A percentile compares a stretch with the other conserved stretches of the same genome.
phyloP scores from a whole-genome alignment of 2,329 filamentous ascomycete species.

The Seiridium cupressi region DNA sequence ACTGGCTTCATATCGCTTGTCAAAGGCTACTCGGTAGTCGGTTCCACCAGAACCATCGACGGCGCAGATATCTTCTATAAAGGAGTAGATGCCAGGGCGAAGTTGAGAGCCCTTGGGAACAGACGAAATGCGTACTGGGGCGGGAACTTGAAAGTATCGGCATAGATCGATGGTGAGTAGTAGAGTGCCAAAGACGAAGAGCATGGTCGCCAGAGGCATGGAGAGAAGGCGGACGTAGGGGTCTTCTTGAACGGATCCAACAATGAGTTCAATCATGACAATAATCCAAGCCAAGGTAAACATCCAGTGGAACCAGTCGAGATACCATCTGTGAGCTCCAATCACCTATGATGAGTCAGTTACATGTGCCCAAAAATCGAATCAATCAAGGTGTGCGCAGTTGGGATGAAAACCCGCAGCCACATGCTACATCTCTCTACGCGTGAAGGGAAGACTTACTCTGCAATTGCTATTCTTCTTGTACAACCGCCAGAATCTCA shows the following conservation, averaged over 20 bases:
- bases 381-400: not conserved
- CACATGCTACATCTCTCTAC: too few species aligned
- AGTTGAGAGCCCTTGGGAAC: conserved; percentile 47
- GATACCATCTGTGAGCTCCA: conserved; percentile 28
- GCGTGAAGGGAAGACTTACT: conserved; percentile 35
- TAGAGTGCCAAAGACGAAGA: conserved; percentile 49
- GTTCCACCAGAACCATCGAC: conserved; percentile 52
- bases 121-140: conserved; percentile 50
- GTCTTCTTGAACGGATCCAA: conserved; percentile 24
- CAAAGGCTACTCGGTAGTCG: conserved; percentile 48
- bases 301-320: conserved; percentile 60
- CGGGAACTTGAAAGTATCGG: conserved; percentile 40
- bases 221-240: conserved; percentile 47
- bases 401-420: too few species aligned
- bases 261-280: conserved; percentile 55
- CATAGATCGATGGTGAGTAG: conserved; percentile 47
- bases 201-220: conserved; percentile 49
- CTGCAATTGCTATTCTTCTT: conserved; percentile 50
- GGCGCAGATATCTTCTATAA: conserved; percentile 53
- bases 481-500: conserved; percentile 51
- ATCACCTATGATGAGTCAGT: conserved; percentile 21
- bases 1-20: conserved; percentile 50
- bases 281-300: conserved; percentile 52
- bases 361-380: not conserved
- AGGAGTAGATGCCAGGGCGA: conserved; percentile 50